Evolutionary conservation across 805 yeast genomes (phyloP).

Genomic region (Schwanniomyces vanrijiae): DNA sequence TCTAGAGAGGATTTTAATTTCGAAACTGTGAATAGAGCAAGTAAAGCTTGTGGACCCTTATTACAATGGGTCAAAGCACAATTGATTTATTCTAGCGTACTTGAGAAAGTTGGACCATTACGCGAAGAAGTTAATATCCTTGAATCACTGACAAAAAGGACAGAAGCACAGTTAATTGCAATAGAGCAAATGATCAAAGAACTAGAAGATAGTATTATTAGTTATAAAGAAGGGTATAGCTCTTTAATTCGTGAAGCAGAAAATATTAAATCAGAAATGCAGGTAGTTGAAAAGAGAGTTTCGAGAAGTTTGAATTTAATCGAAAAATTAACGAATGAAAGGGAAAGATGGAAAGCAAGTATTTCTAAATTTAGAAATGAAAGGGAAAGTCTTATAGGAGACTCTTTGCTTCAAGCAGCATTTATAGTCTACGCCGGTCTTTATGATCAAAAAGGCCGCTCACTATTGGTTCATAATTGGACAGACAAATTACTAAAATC

Average conservation of each 20-base stretch:
- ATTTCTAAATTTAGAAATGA: slow-evolving; percentile 50
- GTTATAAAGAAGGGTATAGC: slow-evolving; percentile 68
- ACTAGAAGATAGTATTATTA: slow-evolving; percentile 64
- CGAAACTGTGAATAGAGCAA: slow-evolving; percentile 80
- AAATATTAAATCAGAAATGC: slow-evolving; percentile 69
- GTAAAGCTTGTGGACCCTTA: slow-evolving; percentile 94
- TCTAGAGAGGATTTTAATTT: slow-evolving; percentile 63
- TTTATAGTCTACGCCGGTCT: slow-evolving; percentile 61
- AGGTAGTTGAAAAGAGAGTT: slow-evolving; percentile 57
- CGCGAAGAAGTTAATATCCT: slow-evolving; percentile 60
- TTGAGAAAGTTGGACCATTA: slow-evolving; percentile 74
- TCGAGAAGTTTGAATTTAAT: slow-evolving; percentile 61
- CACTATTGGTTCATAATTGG: slow-evolving; percentile 34
- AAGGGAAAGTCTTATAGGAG: slow-evolving; percentile 56
- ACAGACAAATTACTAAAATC: slow-evolving; percentile 28
- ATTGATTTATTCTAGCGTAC: slow-evolving; percentile 67
- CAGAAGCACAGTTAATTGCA: slow-evolving; percentile 69
- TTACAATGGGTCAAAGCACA: slow-evolving; percentile 90
- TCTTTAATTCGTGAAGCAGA: slow-evolving; percentile 77
- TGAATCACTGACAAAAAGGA: slow-evolving; percentile 59
- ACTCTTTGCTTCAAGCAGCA: slow-evolving; percentile 63
- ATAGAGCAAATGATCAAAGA: slow-evolving; percentile 81
- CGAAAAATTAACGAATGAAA: slow-evolving; percentile 64
- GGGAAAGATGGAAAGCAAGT: slow-evolving; percentile 69
- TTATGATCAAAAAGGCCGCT: slow-evolving; percentile 50